Evolutionary conservation across 768 basidiomycete genomes (phyloP), one percentile per base, ranked within the genome.

Genomic region (Boletus sp.): DNA sequence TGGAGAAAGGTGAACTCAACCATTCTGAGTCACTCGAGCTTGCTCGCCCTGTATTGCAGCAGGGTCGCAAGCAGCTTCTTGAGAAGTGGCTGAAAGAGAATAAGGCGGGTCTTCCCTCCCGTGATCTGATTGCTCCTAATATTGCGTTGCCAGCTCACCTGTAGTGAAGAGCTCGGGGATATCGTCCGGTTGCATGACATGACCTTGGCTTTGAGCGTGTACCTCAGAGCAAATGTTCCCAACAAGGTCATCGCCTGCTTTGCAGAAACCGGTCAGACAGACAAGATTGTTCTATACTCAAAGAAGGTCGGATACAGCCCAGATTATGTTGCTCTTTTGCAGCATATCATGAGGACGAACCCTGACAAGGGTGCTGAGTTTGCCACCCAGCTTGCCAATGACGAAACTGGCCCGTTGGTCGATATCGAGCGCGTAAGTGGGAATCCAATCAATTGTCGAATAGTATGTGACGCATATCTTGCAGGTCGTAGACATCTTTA

Each of bases 21-120:
- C 93, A 96, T 69, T 82, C 88, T 9, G 97, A 99, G 71, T 95
- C 93, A 14, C 72, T 99, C 32, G 97, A 99, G 70, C 83, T 99
- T 43, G 97, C 97, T 1, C 84, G 94, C 44, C 97, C 97, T 17
- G 97, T 99, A 8, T 76, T 99, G 42, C 88, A 91, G 61, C 97
- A 99, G 74, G 93, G 93, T 34, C 85, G 93, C 70, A 98, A 99
- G 74, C 93, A 98, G 65, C 77, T 98, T 42, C 77, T 99, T 15
- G 97, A 99, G 77, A 98, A 98, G 66, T 99, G 97, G 97, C 75
- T 99, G 57, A 99, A 99, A 74, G 97, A 99, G 79, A 98, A 97
- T 77, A 99, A 98, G 85, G 94, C 87, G 55, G 38, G 54, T 50
- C 17, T 49, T 38, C 13, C 3, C 7, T 35, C 29, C 32, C 43